Conservation (phyloP, 345 rosid species). For the Erucastrum elatum region DNA sequence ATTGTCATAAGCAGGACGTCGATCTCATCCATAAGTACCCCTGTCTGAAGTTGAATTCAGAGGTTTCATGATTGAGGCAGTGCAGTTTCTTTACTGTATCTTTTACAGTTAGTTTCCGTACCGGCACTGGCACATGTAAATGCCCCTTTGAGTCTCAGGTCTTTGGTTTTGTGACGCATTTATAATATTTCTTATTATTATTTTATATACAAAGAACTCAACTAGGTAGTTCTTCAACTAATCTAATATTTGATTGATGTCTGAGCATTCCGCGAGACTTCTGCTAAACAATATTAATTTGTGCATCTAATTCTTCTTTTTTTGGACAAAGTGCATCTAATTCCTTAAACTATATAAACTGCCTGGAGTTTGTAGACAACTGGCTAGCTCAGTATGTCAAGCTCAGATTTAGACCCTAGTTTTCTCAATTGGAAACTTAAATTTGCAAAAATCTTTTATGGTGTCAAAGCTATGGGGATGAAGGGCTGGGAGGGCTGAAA, state of each 20-base stretch:
- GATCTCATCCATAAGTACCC: slow-evolving; percentile 18
- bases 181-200: not conserved
- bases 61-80: slow-evolving; percentile 7
- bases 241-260: not conserved
- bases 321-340: too few relatives aligned
- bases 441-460: not conserved
- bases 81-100: slow-evolving; percentile 3
- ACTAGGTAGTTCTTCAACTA: not conserved
- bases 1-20: slow-evolving; percentile 30
- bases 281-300: not conserved
- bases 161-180: not conserved
- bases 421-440: not conserved
- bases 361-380: not conserved
- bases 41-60: slow-evolving; percentile 25
- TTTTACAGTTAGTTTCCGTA: not conserved
- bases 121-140: not conserved
- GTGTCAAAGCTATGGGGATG: not conserved
- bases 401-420: not conserved
- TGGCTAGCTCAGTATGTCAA: not conserved
- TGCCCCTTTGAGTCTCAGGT: not conserved
- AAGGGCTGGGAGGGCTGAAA: too few relatives aligned
- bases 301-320: too few relatives aligned
- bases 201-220: not conserved
- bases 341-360: not conserved
- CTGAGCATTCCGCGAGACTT: not conserved